Base-by-base conservation (phyloP, 1,139 yeast species). In the Zygoascus sp. region DNA sequence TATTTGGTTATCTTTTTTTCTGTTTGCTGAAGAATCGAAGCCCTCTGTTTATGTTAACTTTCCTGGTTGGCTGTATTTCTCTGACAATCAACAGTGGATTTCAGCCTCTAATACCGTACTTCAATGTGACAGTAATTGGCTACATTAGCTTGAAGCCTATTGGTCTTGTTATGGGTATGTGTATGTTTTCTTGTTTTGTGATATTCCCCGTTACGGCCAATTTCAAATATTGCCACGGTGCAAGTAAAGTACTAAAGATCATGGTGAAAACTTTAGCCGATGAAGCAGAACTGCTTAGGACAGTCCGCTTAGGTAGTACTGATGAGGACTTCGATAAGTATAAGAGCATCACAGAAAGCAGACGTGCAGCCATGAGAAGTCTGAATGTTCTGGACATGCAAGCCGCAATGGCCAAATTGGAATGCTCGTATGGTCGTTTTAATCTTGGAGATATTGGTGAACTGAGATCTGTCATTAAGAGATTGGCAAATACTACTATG, bases 141-240 rank as follows among this genome's bases (percentile, higher is more conserved):
- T 50, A 58, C n/a, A 38, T 50, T 7, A 50, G 56, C 3, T 38
- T 56, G 4, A 55, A 59, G 32, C 63, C 67, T 0, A 40, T 56
- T 40, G 60, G 60, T 2, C 39, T 64, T 38, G 54, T 56, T 2
- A 49, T 59, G n/a, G 57, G 59, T 1, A 46, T 58, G 10, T 43
- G 54, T 15, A 45, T 59, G 19, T 47, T 55, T 6, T 51, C 50
- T 4, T 46, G 60, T 1, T 35, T 51, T 5, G 21, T 62, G 1
- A 44, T 63, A 5, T 58, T 58, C 43, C 68, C 68, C 4, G 50
- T 51, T 11, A 56, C 66, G 0, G 59, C 67, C 1, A 58, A 50
- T 41, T 50, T 36, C 37, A 53, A 55, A 17, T 55, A 55, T 37
- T 53, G 58, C 20, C 51, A 44, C 9, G 52, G 53, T 9, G 42